Conservation (phyloP, 306 rosid genomes). For the Vicia faba region DNA sequence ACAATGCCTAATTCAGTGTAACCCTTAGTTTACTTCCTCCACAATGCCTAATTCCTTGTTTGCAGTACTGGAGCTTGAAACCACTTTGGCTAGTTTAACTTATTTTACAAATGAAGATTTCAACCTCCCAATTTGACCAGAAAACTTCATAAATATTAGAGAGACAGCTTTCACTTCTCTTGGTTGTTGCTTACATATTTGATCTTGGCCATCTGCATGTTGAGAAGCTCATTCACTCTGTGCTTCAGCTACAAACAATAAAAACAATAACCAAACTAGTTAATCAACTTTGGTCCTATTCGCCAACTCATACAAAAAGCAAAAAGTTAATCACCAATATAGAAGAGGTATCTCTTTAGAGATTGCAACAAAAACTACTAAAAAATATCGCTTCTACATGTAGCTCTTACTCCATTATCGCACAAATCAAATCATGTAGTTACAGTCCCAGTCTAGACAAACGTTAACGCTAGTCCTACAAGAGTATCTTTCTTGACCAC, state of each 20-base stretch:
- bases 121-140: conserved; percentile 12
- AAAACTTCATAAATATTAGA: conserved; percentile 18
- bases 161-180: conserved; percentile 28
- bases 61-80: neutral
- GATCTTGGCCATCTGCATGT: conserved; percentile 66
- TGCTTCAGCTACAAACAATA: conserved; percentile 63
- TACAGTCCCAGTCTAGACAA: neutral
- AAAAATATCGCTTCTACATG: neutral
- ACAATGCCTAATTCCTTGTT: conserved; percentile 5
- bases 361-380: conserved; percentile 11
- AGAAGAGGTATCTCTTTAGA: neutral
- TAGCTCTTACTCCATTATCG: conserved; percentile 7
- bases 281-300: neutral
- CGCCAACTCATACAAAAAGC: neutral
- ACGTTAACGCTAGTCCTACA: neutral
- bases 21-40: conserved; percentile 15
- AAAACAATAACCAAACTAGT: conserved; percentile 11
- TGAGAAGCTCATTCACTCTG: conserved; percentile 73
- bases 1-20: neutral
- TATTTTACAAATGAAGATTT: conserved; percentile 31
- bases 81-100: conserved; percentile 23
- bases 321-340: neutral
- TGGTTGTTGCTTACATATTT: conserved; percentile 33
- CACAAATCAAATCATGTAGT: neutral
- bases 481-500: neutral